A percentile compares a stretch with the other conserved stretches of the same genome.
Evolutionary conservation across 805 yeast genomes (phyloP).

Genomic region (Yarrowia sp.): DNA sequence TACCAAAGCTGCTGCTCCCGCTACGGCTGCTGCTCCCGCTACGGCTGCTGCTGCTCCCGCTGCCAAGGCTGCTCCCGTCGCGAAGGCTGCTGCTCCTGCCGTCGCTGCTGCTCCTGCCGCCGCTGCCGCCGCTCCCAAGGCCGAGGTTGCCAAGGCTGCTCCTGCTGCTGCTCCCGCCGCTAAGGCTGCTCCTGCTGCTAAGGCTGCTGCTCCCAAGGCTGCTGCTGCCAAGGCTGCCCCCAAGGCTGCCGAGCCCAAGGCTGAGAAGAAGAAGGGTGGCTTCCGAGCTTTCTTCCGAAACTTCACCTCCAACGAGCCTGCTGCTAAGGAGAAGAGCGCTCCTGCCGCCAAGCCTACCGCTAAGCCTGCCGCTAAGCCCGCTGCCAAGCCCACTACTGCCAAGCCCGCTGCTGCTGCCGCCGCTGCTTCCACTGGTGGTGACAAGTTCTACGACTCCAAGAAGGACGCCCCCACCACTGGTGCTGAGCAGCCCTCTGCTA

Average conservation of each 20-base stretch:
- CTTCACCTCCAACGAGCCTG: slow-evolving; percentile 7
- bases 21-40: neutral
- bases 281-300: slow-evolving; percentile 24
- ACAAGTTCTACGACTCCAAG: slow-evolving; percentile 23
- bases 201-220: neutral
- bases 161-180: neutral
- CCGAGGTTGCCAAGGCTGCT: neutral
- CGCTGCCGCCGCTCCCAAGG: neutral
- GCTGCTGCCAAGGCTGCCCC: neutral
- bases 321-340: slow-evolving; percentile 18
- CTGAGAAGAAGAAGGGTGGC: slow-evolving; percentile 22
- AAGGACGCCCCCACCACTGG: slow-evolving; percentile 1
- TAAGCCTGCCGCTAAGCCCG: neutral
- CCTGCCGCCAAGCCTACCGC: neutral
- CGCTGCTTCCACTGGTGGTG: slow-evolving; percentile 2
- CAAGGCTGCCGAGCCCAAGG: neutral
- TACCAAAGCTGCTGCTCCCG: neutral
- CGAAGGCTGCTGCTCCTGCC: neutral
- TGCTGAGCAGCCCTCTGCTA: slow-evolving; percentile 1
- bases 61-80: neutral
- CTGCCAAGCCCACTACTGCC: neutral
- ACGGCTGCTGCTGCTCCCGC: neutral
- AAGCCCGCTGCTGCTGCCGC: slow-evolving; percentile 17
- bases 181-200: neutral
- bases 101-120: neutral